Base-by-base conservation (phyloP, 805 yeast genomes). In the Cyberlindnera veronae region DNA sequence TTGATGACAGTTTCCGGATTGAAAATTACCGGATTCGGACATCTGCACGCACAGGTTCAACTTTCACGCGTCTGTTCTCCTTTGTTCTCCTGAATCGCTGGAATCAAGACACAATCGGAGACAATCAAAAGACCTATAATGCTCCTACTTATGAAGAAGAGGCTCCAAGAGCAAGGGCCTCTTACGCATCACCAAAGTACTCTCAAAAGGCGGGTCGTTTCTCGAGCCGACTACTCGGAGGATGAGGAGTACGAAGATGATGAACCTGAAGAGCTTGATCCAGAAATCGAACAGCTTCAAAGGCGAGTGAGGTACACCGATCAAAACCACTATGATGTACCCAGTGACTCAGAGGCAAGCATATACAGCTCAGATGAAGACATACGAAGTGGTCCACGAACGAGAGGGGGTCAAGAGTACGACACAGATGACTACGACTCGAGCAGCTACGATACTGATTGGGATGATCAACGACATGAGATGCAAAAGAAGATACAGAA, bases 381-480 rank as follows among this genome's bases (percentile, higher is more conserved):
- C 13, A 12, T 12, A n/a, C 16, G 22, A 32, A 17, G 15, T 19
- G 19, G 24, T 29, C 17, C 30, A 10, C 19, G 18, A 24, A 24
- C 13, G 20, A 18, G 29, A 19, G 17, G 16, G 14, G n/a, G 29
- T 18, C 23, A 5, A 7, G 22, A 20, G n/a, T 20, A 15, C 10
- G 29, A 17, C 5, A 29, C 29, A 22, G 35, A 34, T 11, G 23
- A n/a, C 8, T 17, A 33, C 18, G 16, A 21, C 21, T 32, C 36
- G 4, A 29, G 20, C 14, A 9, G 14, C 23, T 35, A 15, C 10
- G 13, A 11, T 8, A 11, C 18, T 13, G 34, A 29, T 14, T 4
- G 11, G 18, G 42, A 42, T 12, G 42, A 39, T 18, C 37, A 39
- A 31, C 19, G 40, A 11, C 26, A 19, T 19, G 38, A 24, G 30